Evolutionary conservation across 2,329 filamentous ascomycete species (phyloP).

Genomic region (Teratosphaeriaceae sp.): DNA sequence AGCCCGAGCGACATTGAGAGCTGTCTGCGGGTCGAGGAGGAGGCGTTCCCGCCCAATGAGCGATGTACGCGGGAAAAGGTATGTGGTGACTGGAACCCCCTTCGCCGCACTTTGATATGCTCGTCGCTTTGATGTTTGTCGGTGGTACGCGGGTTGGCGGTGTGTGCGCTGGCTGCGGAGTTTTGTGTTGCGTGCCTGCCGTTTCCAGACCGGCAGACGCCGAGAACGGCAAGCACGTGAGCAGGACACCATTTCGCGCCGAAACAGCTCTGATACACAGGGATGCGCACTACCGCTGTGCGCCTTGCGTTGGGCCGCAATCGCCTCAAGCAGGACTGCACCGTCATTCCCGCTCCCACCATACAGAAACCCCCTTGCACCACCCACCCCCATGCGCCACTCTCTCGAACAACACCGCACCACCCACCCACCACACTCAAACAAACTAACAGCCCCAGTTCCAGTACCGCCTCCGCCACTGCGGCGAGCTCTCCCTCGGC

Average conservation of each 20-base stretch:
- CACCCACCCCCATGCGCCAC: too few relatives aligned
- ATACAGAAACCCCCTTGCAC: too few relatives aligned
- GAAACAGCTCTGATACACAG: slow-evolving; percentile 4
- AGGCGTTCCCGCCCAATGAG: slow-evolving; percentile 52
- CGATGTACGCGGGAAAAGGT: slow-evolving; percentile 56
- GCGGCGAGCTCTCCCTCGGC: slow-evolving; percentile 71
- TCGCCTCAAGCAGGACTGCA: slow-evolving; percentile 1
- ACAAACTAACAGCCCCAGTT: slow-evolving; percentile 49
- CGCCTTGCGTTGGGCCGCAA: slow-evolving; percentile 9
- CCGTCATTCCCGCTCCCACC: too few relatives aligned
- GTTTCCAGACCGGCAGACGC: too few relatives aligned
- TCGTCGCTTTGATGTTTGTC: too few relatives aligned
- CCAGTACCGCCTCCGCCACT: slow-evolving; percentile 65
- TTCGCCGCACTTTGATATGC: too few relatives aligned
- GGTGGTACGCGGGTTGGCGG: too few relatives aligned
- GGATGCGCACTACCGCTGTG: neutral
- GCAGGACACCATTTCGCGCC: too few relatives aligned
- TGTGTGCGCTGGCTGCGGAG: slow-evolving; percentile 1
- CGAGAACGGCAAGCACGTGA: too few relatives aligned
- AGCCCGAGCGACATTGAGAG: slow-evolving; percentile 59
- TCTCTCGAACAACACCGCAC: slow-evolving; percentile 63
- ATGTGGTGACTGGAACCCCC: too few relatives aligned
- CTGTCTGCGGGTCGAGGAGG: slow-evolving; percentile 53
- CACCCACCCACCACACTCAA: slow-evolving; percentile 49
- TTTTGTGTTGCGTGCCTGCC: too few relatives aligned